phyloP scores from a whole-genome alignment of 106 monocot species.

The Phalaenopsis aphrodite region DNA sequence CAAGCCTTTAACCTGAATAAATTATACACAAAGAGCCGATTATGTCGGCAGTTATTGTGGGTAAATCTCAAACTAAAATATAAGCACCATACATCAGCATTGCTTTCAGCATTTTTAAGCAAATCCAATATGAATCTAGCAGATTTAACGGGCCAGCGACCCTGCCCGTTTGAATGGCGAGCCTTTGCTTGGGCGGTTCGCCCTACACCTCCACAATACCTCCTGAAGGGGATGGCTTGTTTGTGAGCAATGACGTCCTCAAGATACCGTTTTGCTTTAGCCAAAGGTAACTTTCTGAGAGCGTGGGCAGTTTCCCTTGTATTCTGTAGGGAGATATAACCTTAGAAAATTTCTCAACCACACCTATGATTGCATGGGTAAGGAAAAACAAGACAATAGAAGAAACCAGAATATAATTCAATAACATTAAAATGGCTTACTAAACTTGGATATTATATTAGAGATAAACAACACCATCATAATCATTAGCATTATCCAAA shows the following conservation, averaged over 20 bases:
- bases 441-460: background rate
- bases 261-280: constrained; percentile 39
- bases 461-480: background rate
- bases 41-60: too few species aligned
- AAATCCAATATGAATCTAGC: constrained; percentile 52
- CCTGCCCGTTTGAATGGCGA: constrained; percentile 40
- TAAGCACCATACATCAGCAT: constrained; percentile 42
- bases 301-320: constrained; percentile 39
- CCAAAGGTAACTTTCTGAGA: constrained; percentile 32
- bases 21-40: background rate
- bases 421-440: background rate
- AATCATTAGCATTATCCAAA: too few species aligned
- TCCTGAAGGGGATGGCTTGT: constrained; percentile 40
- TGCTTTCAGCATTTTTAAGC: constrained; percentile 61
- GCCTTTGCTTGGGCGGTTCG: constrained; percentile 38
- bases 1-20: constrained; percentile 64
- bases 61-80: background rate
- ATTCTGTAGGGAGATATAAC: constrained; percentile 15
- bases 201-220: constrained; percentile 37
- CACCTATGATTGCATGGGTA: too few species aligned
- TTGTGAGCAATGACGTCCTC: constrained; percentile 46
- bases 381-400: too few species aligned
- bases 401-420: background rate
- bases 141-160: constrained; percentile 56
- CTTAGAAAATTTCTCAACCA: background rate